Evolutionary conservation across 768 basidiomycete species (phyloP), one percentile per base, ranked within the genome.

Genomic region (Leucogyrophana mollusca): DNA sequence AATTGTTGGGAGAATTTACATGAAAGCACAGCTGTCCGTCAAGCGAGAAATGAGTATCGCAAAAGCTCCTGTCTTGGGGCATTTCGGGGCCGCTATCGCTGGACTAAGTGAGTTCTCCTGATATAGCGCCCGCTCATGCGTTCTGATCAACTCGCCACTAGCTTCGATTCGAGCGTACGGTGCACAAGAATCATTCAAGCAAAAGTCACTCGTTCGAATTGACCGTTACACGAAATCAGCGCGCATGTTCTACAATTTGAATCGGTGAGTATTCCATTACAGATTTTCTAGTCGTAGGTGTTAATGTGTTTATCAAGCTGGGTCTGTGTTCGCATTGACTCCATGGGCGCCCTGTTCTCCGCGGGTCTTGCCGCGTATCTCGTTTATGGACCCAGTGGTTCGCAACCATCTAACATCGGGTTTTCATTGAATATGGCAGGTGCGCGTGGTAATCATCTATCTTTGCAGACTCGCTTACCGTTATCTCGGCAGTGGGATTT

Each of bases 31-130:
- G 51, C 66, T 81, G 13, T 69, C 73, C 13, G 73, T 80, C 49
- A 82, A 82, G 63, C 69, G 79, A 17, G 76, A 80, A 58, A 74
- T 77, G 74, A 76, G 72, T 35, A 76, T 74, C 43, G 68, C 70
- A 4, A 70, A 72, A 38, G 66, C 73, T 8, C 79, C 79, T 0
- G 69, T 79, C 3, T 66, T 77, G 39, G 73, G 71, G 14, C 74
- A 76, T 49, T 77, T 82, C 53, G 70, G 73, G 4, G 76, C 78
- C 14, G 74, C 77, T 1, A 71, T 81, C 18, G 59, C 72, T 10
- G 80, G 80, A 32, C 50, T 78, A n/a, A 62, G 73, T 74, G 40
- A 45, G 66, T 57, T 17, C 16, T 2, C 24, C 24, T 24, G 4
- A 20, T 41, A 18, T 20, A 40, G 21, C 1, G 27, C 11, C 3